Percentiles rank a stretch among this genome's conserved stretches.
These are phyloP conservation scores for Sungouiozyma intestinalis DNA, from an alignment of 805 yeast genomes.

Conservation along the genomic window DNA sequence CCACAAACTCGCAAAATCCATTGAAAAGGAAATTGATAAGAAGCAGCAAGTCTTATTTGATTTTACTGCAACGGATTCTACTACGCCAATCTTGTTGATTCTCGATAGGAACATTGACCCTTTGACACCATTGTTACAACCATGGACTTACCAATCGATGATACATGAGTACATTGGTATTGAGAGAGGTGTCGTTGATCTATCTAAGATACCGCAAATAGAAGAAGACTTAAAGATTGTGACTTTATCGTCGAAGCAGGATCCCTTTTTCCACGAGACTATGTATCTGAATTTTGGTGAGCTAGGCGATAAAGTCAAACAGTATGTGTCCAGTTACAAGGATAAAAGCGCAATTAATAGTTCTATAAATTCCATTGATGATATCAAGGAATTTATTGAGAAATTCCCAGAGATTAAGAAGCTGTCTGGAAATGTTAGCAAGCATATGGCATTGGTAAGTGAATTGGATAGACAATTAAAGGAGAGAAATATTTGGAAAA, in stretches of 20 bases:
- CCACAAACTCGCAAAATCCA: slow-evolving; percentile 56
- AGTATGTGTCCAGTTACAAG: slow-evolving; percentile 75
- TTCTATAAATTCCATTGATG: slow-evolving; percentile 68
- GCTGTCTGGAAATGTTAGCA: slow-evolving; percentile 76
- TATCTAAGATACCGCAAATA: slow-evolving; percentile 45
- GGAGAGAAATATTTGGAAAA: slow-evolving; percentile 58
- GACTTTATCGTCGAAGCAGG: slow-evolving; percentile 60
- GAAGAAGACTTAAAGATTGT: slow-evolving; percentile 51
- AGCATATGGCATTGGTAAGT: slow-evolving; percentile 83
- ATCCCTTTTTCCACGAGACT: slow-evolving; percentile 64
- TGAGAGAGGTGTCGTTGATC: slow-evolving; percentile 64
- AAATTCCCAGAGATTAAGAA: slow-evolving; percentile 91
- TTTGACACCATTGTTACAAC: slow-evolving; percentile 79
- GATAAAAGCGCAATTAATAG: slow-evolving; percentile 59
- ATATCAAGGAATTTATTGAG: slow-evolving; percentile 83
- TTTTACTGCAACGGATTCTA: slow-evolving; percentile 32
- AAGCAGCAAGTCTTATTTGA: slow-evolving; percentile 57
- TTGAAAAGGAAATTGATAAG: slow-evolving; percentile 45
- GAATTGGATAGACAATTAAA: slow-evolving; percentile 74
- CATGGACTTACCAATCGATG: slow-evolving; percentile 99
- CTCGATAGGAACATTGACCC: slow-evolving; percentile 87
- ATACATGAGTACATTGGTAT: slow-evolving; percentile 87
- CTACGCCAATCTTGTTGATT: slow-evolving; percentile 63
- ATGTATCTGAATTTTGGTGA: slow-evolving; percentile 93
- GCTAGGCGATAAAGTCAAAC: slow-evolving; percentile 76